phyloP scores from a whole-genome alignment of 495 filamentous ascomycete species.

The Penicillium taxi region DNA sequence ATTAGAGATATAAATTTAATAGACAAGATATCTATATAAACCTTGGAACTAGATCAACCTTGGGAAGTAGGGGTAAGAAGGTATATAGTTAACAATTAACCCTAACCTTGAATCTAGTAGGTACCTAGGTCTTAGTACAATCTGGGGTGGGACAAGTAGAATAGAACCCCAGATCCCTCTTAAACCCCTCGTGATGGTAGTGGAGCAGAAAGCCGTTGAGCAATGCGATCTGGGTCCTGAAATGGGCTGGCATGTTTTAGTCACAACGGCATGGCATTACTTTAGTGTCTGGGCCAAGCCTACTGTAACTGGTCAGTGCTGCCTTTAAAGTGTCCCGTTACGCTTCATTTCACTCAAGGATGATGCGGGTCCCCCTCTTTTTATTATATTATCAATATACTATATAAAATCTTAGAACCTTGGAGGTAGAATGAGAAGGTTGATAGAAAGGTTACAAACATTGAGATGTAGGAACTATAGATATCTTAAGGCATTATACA shows the following conservation, averaged over 20 bases:
- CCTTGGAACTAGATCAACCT: too few relatives aligned
- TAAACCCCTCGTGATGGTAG: constrained; percentile 11
- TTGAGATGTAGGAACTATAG: too few relatives aligned
- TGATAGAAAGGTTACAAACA: not conserved
- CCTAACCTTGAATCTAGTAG: too few relatives aligned
- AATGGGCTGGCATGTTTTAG: constrained; percentile 12
- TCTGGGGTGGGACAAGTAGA: constrained; percentile 12
- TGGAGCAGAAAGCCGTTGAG: constrained; percentile 17
- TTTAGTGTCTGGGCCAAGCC: constrained; percentile 17
- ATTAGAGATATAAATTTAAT: too few relatives aligned
- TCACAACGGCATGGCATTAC: constrained; percentile 24
- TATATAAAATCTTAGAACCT: not conserved
- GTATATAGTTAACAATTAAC: too few relatives aligned
- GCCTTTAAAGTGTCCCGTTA: constrained; percentile 16
- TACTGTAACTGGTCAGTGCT: constrained; percentile 16
- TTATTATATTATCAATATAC: not conserved
- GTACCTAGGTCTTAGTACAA: too few relatives aligned
- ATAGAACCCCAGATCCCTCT: constrained; percentile 5
- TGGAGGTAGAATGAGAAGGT: not conserved
- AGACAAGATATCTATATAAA: too few relatives aligned
- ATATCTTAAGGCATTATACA: too few relatives aligned
- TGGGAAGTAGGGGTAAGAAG: too few relatives aligned
- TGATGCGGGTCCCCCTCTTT: constrained; percentile 13
- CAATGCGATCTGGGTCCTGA: constrained; percentile 14
- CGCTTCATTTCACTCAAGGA: constrained; percentile 24